Conservation (phyloP, 495 filamentous ascomycete species). For the Hypoxylon lienhwacheense region DNA sequence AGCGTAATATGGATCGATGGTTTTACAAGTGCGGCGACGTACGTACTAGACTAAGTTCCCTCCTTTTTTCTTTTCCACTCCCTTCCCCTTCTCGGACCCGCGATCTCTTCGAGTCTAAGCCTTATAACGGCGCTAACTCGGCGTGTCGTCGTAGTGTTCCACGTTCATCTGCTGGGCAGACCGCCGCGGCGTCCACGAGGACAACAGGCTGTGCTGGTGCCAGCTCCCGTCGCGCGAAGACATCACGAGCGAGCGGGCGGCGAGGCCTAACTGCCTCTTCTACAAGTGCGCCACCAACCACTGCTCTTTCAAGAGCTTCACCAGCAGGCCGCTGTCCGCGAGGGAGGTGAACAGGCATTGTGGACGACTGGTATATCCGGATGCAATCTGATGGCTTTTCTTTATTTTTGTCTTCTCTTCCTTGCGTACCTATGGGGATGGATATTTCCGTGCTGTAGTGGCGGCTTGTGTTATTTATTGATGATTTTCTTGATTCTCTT, state of each 20-base stretch:
- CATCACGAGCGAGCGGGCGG: constrained; percentile 2
- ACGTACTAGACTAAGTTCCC: not conserved
- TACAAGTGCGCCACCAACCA: constrained; percentile 27
- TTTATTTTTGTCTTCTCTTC: not conserved
- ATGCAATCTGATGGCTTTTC: not conserved
- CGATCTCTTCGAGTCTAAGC: no score
- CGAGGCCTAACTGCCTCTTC: not conserved
- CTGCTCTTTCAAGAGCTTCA: constrained; percentile 7
- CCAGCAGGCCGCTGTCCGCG: constrained; percentile 2
- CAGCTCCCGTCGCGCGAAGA: constrained; percentile 12
- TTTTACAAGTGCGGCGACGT: constrained; percentile 19
- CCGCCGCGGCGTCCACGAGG: not conserved
- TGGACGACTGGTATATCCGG: constrained; percentile 5
- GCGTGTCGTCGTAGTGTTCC: not conserved
- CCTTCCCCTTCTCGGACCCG: no score
- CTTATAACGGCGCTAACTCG: not conserved
- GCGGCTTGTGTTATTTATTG: no score
- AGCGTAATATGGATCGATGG: not conserved
- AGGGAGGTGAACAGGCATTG: constrained; percentile 14
- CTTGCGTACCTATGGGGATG: no score
- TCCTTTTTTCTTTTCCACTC: no score
- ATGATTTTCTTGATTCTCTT: no score
- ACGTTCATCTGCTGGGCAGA: constrained; percentile 28
- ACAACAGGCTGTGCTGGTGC: constrained; percentile 13
- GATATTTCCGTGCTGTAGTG: no score